phyloP scores from a whole-genome alignment of 768 basidiomycete species.

The Lyophyllum atratum region DNA sequence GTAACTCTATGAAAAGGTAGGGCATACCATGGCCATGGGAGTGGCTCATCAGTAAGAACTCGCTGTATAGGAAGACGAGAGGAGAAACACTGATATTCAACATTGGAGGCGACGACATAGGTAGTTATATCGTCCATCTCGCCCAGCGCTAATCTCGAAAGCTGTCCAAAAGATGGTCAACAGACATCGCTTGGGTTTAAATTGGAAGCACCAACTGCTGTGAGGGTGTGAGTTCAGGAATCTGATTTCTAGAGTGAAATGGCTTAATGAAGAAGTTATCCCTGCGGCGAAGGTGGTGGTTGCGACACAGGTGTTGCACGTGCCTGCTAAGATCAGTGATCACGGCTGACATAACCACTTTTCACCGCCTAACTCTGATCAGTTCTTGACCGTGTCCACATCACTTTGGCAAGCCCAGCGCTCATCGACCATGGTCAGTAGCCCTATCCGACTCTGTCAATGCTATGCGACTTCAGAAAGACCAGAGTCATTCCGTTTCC shows the following conservation, averaged over 20 bases:
- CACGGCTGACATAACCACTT: neutral
- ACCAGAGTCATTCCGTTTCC: neutral
- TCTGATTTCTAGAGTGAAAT: too few species aligned
- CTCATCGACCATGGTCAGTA: neutral
- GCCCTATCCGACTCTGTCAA: neutral
- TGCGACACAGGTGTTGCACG: neutral
- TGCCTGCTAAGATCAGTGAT: too few species aligned
- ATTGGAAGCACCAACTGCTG: neutral
- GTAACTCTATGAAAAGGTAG: neutral
- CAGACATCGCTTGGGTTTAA: neutral
- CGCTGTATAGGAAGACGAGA: neutral
- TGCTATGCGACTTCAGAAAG: neutral
- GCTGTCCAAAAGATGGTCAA: neutral
- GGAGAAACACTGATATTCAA: too few species aligned
- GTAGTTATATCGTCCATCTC: neutral
- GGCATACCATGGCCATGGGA: neutral
- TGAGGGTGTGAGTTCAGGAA: neutral
- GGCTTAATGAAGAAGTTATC: too few species aligned
- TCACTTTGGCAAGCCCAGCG: too few species aligned
- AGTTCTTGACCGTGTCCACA: too few species aligned
- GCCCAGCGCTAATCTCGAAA: neutral
- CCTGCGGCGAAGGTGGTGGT: too few species aligned
- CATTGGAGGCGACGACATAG: neutral
- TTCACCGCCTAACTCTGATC: neutral
- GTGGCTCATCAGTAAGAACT: neutral